Base-by-base conservation (phyloP, 345 rosid species). In the Linum lewisii region DNA sequence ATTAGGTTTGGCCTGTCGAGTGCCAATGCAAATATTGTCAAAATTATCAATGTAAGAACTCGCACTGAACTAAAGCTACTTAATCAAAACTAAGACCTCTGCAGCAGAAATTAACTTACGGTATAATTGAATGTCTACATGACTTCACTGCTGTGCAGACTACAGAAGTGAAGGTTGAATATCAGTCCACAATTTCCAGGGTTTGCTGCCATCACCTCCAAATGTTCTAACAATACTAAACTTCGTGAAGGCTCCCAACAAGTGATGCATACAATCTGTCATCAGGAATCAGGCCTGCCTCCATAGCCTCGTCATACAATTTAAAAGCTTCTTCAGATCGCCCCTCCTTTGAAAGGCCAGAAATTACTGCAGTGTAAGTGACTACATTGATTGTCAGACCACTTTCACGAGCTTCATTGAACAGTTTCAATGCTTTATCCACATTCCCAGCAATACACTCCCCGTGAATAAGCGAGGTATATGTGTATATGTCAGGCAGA, bases 261-360 rank as follows among this genome's bases (percentile, higher is more conserved):
- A 92, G 96, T 64, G 83, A 79, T 63, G 82, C 69, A 73, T 81
- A 88, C 45, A 88, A 76, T 72, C 76, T 78, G 54, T 92, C 78
- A 66, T 86, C 93, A 67, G 88, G 85, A 15, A 54, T 70, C 63
- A 69, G 59, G 29, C 95, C 97, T 57, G 73, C 69, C 57, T 69
- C 72, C 21, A 74, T 76, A 90, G 79, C 84, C 70, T 84, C 86
- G 68, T 80, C 86, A 14, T 88, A 83, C 68, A 69, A 29, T 22
- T 34, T 75, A 66, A 86, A 86, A 36, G 97, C 95, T 69, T 88
- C 95, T 29, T 84, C 82, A 2, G 98, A 83, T 66, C 88, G 82
- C 54, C 87, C 98, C 24, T 65, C 77, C 77, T 80, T 86, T 21
- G 86, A 84, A 74, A 92, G 75, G 47, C 75, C 86, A 79, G 81